phyloP scores from a whole-genome alignment of 306 rosid genomes.

The Cercis canadensis region DNA sequence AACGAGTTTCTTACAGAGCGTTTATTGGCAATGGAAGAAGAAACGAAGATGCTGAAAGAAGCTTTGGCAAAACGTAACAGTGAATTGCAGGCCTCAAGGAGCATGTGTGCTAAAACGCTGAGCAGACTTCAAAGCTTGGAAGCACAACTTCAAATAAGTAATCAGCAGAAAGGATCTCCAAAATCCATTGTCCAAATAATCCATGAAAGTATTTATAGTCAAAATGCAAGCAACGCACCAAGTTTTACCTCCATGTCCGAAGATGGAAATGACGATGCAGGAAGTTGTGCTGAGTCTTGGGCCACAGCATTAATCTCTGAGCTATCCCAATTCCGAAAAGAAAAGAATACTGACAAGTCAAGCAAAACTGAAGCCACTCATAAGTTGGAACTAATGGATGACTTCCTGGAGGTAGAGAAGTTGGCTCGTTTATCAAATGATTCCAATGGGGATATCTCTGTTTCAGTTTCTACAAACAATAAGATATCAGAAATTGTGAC shows the following conservation, averaged over 20 bases:
- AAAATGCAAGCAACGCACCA: constrained; percentile 81
- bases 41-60: constrained; percentile 97
- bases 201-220: constrained; percentile 70
- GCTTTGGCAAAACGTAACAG: constrained; percentile 97
- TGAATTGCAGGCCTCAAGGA: constrained; percentile 93
- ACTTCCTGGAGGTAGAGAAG: constrained; percentile 97
- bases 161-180: constrained; percentile 78
- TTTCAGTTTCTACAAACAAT: constrained; percentile 44
- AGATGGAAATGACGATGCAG: constrained; percentile 86
- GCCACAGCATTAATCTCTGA: constrained; percentile 66
- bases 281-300: constrained; percentile 84
- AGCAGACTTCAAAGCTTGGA: constrained; percentile 85
- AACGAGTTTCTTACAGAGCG: constrained; percentile 94
- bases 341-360: constrained; percentile 61
- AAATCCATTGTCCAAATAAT: constrained; percentile 64
- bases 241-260: constrained; percentile 88
- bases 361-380: constrained; percentile 67
- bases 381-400: constrained; percentile 93
- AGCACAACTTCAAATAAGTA: constrained; percentile 62
- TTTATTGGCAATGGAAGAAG: constrained; percentile 85
- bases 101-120: constrained; percentile 81
- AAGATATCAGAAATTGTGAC: constrained; percentile 51
- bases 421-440: constrained; percentile 80
- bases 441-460: constrained; percentile 55
- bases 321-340: constrained; percentile 60